Base-by-base conservation (phyloP, 805 yeast genomes). In the Kazachstania kunashirensis region DNA sequence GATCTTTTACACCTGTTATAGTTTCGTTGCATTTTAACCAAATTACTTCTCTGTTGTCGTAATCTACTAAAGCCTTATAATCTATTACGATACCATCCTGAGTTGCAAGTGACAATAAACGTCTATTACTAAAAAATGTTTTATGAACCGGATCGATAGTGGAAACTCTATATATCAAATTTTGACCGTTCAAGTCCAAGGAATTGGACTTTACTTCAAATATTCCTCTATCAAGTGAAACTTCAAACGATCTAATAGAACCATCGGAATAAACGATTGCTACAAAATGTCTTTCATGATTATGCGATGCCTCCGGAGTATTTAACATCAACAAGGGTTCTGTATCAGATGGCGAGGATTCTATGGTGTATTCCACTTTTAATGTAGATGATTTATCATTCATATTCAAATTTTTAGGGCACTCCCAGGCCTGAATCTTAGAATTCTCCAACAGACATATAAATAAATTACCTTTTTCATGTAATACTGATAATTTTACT, bases 131-230 rank as follows among this genome's bases (percentile, higher is more conserved):
- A 24, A 52, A 41, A 30, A 53, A 55, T 2, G 58, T 49, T 2
- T 60, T 47, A 28, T 66, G 63, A 3, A 78, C 84, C 0, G 89
- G 85, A 48, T 83, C 85, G 18, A 83, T 75, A 1, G 73, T 63
- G 1, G 79, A 66, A 4, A 76, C 67, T n/a, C 59, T 51, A 36
- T 65, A 65, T 2, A 71, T 58, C 1, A 53, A 47, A 1, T 57
- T 64, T 3, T 59, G 57, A 9, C 56, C 53, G 4, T 48, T 29
- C 15, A 49, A 16, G 10, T 47, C 46, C 3, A 52, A 25, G 2
- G 40, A 9, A n/a, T 46, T 41, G 2, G 55, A 46, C 3, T 24
- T 7, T 2, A 45, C 53, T 2, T 73, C 73, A n/a, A 67, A 42
- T 8, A 57, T 53, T 51, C 68, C 36, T 2, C 29, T 32, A 3